A percentile compares a stretch with the other conserved stretches of the same genome.
Conservation (phyloP, 2,329 filamentous ascomycete species). For the Trichocomaceae sp. region DNA sequence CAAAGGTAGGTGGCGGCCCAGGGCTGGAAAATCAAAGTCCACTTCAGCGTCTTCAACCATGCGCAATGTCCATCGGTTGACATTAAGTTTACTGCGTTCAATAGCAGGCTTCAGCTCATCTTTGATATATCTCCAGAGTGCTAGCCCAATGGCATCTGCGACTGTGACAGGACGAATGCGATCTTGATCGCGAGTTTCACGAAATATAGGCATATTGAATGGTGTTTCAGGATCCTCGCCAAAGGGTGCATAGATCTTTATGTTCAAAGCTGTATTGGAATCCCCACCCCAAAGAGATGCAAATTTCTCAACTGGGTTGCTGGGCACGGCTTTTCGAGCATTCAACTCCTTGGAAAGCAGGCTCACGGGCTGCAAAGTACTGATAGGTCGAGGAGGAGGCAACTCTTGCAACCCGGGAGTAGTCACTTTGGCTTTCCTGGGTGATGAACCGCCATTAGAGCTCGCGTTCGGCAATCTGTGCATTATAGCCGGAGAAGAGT, state of each 20-base stretch:
- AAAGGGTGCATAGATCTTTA: conserved; percentile 58
- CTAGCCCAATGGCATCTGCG: conserved; percentile 57
- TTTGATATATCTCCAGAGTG: conserved; percentile 56
- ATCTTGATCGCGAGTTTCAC: conserved; percentile 49
- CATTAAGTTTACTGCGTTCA: conserved; percentile 47
- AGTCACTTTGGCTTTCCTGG: conserved; percentile 45
- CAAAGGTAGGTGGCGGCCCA: conserved; percentile 52
- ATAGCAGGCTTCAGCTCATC: conserved; percentile 51
- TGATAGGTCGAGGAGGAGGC: conserved; percentile 56
- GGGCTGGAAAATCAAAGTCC: conserved; percentile 58
- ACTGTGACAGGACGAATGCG: conserved; percentile 48
- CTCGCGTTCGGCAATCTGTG: conserved; percentile 32
- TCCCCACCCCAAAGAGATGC: conserved; percentile 55
- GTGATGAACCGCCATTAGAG: conserved; percentile 40
- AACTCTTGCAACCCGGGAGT: conserved; percentile 50
- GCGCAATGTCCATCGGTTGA: conserved; percentile 59
- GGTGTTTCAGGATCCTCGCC: conserved; percentile 51
- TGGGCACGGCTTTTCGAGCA: conserved; percentile 50
- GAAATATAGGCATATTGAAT: conserved; percentile 52
- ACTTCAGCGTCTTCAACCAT: conserved; percentile 64
- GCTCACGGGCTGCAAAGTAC: conserved; percentile 51
- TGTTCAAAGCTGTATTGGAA: conserved; percentile 54
- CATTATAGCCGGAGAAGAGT: conserved; percentile 47
- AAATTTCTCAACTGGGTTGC: conserved; percentile 57
- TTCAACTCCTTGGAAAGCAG: conserved; percentile 53